Conservation (phyloP, 805 yeast genomes). For the Candida awuae region DNA sequence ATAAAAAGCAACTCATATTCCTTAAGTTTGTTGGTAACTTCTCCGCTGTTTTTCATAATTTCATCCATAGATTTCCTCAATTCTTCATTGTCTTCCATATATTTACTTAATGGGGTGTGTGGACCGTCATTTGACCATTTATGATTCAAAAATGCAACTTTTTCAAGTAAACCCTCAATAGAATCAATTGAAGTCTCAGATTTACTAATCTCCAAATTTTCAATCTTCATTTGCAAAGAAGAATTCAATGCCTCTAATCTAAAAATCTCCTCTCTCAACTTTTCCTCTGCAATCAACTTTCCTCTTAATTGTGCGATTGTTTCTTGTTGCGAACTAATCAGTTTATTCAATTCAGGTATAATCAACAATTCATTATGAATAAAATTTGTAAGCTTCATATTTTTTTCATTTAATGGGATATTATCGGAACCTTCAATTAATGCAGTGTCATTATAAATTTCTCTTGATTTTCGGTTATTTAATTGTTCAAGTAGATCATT, state of each 20-base stretch:
- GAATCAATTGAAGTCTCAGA: not conserved
- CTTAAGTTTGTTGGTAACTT: constrained; percentile 14
- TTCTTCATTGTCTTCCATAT: not conserved
- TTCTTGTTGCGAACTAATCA: constrained; percentile 46
- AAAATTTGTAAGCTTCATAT: constrained; percentile 9
- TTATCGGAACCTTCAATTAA: not conserved
- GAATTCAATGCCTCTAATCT: constrained; percentile 42
- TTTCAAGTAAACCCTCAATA: not conserved
- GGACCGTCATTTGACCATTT: constrained; percentile 11
- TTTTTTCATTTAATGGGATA: not conserved
- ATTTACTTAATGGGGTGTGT: not conserved
- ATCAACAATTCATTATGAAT: constrained; percentile 7
- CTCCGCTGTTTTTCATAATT: constrained; percentile 27
- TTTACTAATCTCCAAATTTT: not conserved
- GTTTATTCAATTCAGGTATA: constrained; percentile 36
- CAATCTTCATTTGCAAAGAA: constrained; percentile 34
- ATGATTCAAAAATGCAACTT: constrained; percentile 10
- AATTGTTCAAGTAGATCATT: constrained; percentile 10
- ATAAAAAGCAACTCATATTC: constrained; percentile 59
- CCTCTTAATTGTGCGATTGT: constrained; percentile 34
- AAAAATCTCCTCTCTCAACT: constrained; percentile 37
- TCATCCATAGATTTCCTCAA: constrained; percentile 15
- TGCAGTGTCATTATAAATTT: too few relatives aligned
- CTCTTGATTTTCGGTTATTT: constrained; percentile 3
- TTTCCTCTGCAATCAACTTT: constrained; percentile 38